Base-by-base conservation (phyloP, 148 eudicot species). In the Polygonum aviculare region DNA sequence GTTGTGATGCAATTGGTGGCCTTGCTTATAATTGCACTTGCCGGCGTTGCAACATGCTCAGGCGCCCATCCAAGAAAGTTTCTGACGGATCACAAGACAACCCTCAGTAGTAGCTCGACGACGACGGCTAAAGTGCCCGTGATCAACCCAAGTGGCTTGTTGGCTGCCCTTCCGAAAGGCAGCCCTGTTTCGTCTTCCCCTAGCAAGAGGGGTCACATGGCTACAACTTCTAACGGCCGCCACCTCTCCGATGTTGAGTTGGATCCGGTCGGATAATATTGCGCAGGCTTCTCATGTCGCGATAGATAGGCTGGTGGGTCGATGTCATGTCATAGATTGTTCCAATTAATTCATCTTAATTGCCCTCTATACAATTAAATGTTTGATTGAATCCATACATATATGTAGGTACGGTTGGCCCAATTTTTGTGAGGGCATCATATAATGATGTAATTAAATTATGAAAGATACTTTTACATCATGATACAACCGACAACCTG, bases 121-220 rank as follows among this genome's bases (percentile, higher is more conserved):
- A 3, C 21, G 6, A n/a, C 33, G 31, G 21, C 63, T 4, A 67
- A 67, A 5, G 2, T 15, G 72, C 72, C 72, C 10, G n/a, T 67
- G 2, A 67, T 12, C 21, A 41, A 67, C 21, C 16, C 21, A 18
- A 67, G 18, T 67, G 44, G 45, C 10, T 16, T 67, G 41, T 36
- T 67, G 72, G 38, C 72, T 35, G 72, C 72, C 72, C 72, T 67
- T 35, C 72, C 72, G 19, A 67, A 67, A 45, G 44, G 45, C 45
- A 67, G 11, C 19, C 3, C n/a, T 14, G 72, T 67, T 38, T 38
- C 44, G 38, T 67, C 72, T 35, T 67, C 72, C 21, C 72, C 72
- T 0, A 67, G 72, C 45, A 67, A 67, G 44, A 67, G 44, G 72
- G 72, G 41, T 9, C 72, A 67, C 45, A 15, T 11, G 72, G 72